Evolutionary conservation across 352 stramenopile genomes (phyloP), one percentile per base, ranked within the genome.

Genomic region (Globisporangium rhizosaccharum): DNA sequence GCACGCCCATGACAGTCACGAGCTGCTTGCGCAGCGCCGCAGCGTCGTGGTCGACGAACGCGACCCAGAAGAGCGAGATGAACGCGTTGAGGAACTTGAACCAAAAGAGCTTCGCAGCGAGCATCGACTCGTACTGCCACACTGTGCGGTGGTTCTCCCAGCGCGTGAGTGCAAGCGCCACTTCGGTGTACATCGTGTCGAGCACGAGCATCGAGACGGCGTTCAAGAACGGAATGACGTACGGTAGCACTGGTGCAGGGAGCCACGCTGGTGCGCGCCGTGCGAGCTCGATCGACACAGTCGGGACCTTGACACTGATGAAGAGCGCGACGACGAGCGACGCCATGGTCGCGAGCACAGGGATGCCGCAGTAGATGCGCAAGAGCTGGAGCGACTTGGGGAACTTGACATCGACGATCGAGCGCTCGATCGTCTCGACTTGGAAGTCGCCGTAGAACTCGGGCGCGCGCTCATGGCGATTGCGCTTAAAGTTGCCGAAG

Each of bases 41-140:
- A 18, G 76, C 66, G 49, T 87, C 68, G 0, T 67, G 72, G 18
- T 88, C 78, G 2, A 90, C 73, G 58, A 92, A 92, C 2, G 82
- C 82, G 56, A 89, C 74, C 76, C 76, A 90, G 47, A 88, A 88
- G 33, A 92, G 78, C 51, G 82, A 88, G 50, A 92, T 75, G 66
- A 92, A 92, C 0, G 82, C 82, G 49, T 92, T 92, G 33, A 92
- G 59, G 54, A 90, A 92, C 56, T 92, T 92, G 71, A 92, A 92
- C 66, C 68, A 87, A 47, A 90, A 92, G 17, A 92, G 61, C 54
- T 92, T 92, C 25, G 60, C 65, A 6, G 79, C 82, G n/a, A 92
- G 73, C 73, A 87, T 87, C 39, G 76, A 85, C 54, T 92, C 82
- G 33, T 84, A 86, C 57, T 90, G 62, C 82, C 79, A 88, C 20